Percentiles rank a stretch among this genome's conserved stretches.
Conservation (phyloP, 129 eudicot species). For the Ambrosia artemisiifolia region DNA sequence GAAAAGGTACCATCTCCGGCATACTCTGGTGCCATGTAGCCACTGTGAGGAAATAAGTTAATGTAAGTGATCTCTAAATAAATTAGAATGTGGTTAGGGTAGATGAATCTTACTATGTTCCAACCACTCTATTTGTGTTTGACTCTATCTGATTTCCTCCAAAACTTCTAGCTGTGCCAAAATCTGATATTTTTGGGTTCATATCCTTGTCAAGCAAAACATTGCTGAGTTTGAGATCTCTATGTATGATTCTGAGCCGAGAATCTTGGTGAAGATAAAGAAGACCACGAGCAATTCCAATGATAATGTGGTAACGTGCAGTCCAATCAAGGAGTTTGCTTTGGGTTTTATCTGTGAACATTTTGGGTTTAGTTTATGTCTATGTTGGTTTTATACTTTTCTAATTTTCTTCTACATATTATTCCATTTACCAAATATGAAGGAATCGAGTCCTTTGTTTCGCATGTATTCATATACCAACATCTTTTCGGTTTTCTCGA, state of each 20-base stretch:
- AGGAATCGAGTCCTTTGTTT: conserved; percentile 49
- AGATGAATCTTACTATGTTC: conserved; percentile 35
- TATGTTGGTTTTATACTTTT: neutral
- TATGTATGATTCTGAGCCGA: conserved; percentile 41
- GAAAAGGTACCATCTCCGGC: conserved; percentile 41
- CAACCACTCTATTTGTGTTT: conserved; percentile 44
- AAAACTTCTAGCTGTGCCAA: conserved; percentile 44
- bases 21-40: conserved; percentile 47
- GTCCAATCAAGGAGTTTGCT: conserved; percentile 41
- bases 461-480: conserved; percentile 50
- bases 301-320: conserved; percentile 25
- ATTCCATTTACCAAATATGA: conserved; percentile 37
- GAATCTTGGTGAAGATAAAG: conserved; percentile 45
- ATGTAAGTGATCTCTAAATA: neutral
- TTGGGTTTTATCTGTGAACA: conserved; percentile 19
- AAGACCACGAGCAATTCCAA: conserved; percentile 39
- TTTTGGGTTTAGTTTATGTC: neutral
- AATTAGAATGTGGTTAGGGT: neutral
- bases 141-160: conserved; percentile 35
- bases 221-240: conserved; percentile 42
- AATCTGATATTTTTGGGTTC: conserved; percentile 45
- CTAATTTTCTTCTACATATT: neutral
- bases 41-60: conserved; percentile 16
- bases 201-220: conserved; percentile 37
- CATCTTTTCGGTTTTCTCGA: conserved; percentile 37